Conservation (phyloP, 2,329 filamentous ascomycete species). For the Penicillium sp. region DNA sequence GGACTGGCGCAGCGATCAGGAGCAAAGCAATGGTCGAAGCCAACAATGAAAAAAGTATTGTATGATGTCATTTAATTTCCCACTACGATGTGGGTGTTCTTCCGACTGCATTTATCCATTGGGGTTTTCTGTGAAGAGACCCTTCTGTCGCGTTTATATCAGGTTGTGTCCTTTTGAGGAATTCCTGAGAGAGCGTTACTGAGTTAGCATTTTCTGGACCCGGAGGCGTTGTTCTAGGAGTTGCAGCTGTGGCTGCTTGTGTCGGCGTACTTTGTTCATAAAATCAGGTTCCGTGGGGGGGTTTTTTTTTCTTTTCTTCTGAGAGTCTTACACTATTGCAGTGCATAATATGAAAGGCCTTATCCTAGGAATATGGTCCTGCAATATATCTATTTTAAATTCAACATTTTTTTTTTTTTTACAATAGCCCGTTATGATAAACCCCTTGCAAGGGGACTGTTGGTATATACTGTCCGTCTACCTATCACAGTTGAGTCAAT, state of each 20-base stretch:
- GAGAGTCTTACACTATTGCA: background rate
- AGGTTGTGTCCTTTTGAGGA: background rate
- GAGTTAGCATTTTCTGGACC: background rate
- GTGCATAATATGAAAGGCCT: background rate
- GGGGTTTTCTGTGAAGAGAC: background rate
- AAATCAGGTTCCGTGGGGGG: background rate
- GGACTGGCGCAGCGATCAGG: constrained; percentile 21
- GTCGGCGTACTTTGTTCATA: background rate
- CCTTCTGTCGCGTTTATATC: background rate
- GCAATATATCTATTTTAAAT: background rate
- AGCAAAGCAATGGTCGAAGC: constrained; percentile 20
- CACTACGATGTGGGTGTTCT: background rate
- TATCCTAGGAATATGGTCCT: background rate
- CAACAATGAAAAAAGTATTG: constrained; percentile 21
- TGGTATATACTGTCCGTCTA: background rate
- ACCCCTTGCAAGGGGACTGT: background rate
- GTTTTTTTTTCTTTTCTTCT: background rate
- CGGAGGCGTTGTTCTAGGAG: background rate
- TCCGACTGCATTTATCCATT: background rate
- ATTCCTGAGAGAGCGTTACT: background rate
- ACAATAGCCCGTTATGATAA: background rate
- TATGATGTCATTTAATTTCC: constrained; percentile 13
- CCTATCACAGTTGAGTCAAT: background rate
- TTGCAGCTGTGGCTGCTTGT: background rate
- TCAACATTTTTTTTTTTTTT: background rate